phyloP scores from a whole-genome alignment of 371 early-diverging fungal species.

The Apophysomyces trapeziformis region DNA sequence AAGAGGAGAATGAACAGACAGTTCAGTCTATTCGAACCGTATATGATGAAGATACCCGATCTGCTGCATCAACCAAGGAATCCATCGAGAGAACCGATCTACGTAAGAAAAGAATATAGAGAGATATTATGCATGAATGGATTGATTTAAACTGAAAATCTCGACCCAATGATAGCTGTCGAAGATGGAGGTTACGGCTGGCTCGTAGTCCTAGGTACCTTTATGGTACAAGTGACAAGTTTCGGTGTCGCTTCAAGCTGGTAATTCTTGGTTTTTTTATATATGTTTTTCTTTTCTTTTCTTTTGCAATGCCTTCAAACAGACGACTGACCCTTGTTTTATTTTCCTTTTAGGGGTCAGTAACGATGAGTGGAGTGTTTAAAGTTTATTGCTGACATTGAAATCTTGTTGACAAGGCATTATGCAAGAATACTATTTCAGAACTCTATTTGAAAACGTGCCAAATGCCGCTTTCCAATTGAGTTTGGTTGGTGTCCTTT shows the following conservation, averaged over 20 bases:
- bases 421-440: constrained; percentile 33
- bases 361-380: not conserved
- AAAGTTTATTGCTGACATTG: not conserved
- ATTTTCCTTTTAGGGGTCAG: constrained; percentile 1
- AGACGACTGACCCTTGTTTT: not conserved
- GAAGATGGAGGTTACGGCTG: constrained; percentile 59
- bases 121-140: not conserved
- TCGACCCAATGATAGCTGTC: not conserved
- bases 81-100: not conserved
- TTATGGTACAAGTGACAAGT: constrained; percentile 55
- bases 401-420: constrained; percentile 37
- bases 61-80: not conserved
- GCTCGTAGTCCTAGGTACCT: constrained; percentile 55
- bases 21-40: constrained; percentile 4
- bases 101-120: not conserved
- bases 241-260: constrained; percentile 46
- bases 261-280: constrained; percentile 7
- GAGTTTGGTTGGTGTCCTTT: constrained; percentile 43
- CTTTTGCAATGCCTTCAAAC: not conserved
- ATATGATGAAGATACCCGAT: not conserved
- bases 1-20: constrained; percentile 9
- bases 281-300: not conserved
- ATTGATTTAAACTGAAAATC: not conserved
- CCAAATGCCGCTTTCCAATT: constrained; percentile 29
- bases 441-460: constrained; percentile 22